These are phyloP conservation scores for Exophiala sp. DNA, from an alignment of 2,329 filamentous ascomycete species.

Conservation along the genomic window DNA sequence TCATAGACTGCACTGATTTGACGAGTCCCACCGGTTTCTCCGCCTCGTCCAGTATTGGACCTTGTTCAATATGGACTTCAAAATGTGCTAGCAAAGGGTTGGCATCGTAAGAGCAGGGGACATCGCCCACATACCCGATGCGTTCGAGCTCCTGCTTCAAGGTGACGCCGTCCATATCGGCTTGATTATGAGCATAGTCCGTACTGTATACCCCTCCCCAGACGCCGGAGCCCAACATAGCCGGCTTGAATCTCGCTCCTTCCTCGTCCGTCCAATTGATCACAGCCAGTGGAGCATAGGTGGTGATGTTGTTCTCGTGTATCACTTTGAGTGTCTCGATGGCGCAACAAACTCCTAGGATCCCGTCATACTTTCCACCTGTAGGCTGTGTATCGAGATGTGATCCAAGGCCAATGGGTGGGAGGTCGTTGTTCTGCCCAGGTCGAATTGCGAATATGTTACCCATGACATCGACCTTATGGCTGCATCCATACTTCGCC, in stretches of 20 bases:
- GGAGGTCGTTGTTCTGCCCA: constrained; percentile 54
- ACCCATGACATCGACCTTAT: constrained; percentile 72
- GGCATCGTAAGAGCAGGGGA: constrained; percentile 48
- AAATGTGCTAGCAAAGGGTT: constrained; percentile 75
- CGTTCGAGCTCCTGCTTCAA: constrained; percentile 66
- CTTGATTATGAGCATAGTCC: constrained; percentile 2
- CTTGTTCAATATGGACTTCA: constrained; percentile 82
- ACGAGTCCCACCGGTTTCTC: constrained; percentile 66
- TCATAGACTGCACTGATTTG: constrained; percentile 68
- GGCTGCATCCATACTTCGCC: constrained; percentile 60
- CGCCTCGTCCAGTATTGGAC: constrained; percentile 67
- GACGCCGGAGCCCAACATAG: constrained; percentile 62
- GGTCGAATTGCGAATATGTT: constrained; percentile 73
- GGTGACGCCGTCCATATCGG: constrained; percentile 35
- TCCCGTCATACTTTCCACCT: constrained; percentile 70
- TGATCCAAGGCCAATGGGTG: constrained; percentile 30
- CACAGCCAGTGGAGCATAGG: constrained; percentile 67
- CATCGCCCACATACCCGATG: constrained; percentile 64
- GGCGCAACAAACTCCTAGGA: constrained; percentile 68
- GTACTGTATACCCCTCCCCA: constrained; percentile 3
- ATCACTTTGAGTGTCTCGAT: constrained; percentile 68
- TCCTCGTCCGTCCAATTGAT: constrained; percentile 84
- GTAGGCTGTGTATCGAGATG: constrained; percentile 51
- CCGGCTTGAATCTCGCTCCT: constrained; percentile 72
- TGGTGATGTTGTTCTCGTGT: constrained; percentile 64